Evolutionary conservation across 192 early-diverging fungal species (phyloP).

Genomic region (Coemansia sp.): DNA sequence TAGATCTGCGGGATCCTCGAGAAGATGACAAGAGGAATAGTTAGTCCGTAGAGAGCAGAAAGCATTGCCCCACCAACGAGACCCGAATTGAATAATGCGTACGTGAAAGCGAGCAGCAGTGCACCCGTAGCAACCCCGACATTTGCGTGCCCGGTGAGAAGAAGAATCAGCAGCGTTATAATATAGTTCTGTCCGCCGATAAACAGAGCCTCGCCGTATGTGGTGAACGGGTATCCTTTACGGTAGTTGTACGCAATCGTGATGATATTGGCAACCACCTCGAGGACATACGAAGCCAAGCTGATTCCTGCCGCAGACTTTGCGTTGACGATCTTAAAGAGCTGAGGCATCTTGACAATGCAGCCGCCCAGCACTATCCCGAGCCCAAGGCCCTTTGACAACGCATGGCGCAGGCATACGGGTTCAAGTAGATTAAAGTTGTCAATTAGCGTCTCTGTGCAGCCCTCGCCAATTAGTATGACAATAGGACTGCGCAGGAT

Average conservation of each 20-base stretch:
- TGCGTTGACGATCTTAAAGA: slow-evolving; percentile 81
- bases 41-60: slow-evolving; percentile 67
- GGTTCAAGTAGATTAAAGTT: slow-evolving; percentile 70
- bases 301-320: slow-evolving; percentile 80
- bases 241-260: slow-evolving; percentile 87
- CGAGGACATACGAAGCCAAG: slow-evolving; percentile 76
- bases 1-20: slow-evolving; percentile 91
- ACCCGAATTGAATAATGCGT: slow-evolving; percentile 57
- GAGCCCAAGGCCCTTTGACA: slow-evolving; percentile 90
- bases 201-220: slow-evolving; percentile 83
- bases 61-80: slow-evolving; percentile 59
- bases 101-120: slow-evolving; percentile 52
- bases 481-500: slow-evolving; percentile 66
- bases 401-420: slow-evolving; percentile 75
- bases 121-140: slow-evolving; percentile 29
- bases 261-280: slow-evolving; percentile 79
- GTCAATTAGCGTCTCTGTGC: slow-evolving; percentile 75
- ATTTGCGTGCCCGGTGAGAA: slow-evolving; percentile 56
- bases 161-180: slow-evolving; percentile 71
- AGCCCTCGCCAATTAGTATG: slow-evolving; percentile 80
- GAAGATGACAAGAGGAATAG: slow-evolving; percentile 78
- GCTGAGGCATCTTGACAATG: slow-evolving; percentile 95
- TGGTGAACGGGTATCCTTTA: slow-evolving; percentile 84
- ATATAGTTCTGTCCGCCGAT: slow-evolving; percentile 83
- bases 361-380: slow-evolving; percentile 95